phyloP scores from a whole-genome alignment of 2,329 filamentous ascomycete species.

The Thelonectria blattea region DNA sequence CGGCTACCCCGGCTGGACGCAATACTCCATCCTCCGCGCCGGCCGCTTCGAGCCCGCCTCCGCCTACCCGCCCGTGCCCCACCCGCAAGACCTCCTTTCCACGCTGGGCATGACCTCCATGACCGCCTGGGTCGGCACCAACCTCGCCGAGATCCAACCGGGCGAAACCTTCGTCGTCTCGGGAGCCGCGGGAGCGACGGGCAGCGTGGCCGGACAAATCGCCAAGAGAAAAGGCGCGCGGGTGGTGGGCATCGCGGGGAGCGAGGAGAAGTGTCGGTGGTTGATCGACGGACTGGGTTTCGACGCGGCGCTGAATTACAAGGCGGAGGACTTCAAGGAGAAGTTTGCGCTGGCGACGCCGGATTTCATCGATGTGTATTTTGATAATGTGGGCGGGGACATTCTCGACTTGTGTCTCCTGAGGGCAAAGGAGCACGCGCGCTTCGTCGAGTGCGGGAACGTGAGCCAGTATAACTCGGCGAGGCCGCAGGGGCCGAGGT shows the following conservation, averaged over 20 bases:
- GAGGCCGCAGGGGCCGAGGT: conserved; percentile 60
- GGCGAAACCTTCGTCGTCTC: conserved; percentile 80
- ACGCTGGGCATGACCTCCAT: conserved; percentile 71
- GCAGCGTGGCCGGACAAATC: conserved; percentile 78
- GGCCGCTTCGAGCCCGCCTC: conserved; percentile 54
- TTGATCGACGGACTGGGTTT: conserved; percentile 69
- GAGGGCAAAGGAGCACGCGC: conserved; percentile 66
- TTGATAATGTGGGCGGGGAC: conserved; percentile 76
- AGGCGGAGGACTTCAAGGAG: conserved; percentile 64
- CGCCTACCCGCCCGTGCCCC: conserved; percentile 47
- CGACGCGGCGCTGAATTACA: conserved; percentile 73
- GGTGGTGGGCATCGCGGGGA: conserved; percentile 70
- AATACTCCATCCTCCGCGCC: conserved; percentile 65
- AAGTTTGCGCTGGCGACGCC: conserved; percentile 65
- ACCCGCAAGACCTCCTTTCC: conserved; percentile 65
- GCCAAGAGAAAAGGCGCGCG: conserved; percentile 71
- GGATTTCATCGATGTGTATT: conserved; percentile 71
- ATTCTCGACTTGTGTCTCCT: conserved; percentile 71
- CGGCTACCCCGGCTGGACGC: conserved; percentile 66
- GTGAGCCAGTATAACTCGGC: conserved; percentile 73
- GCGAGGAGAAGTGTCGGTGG: conserved; percentile 71
- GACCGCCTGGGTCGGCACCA: conserved; percentile 77
- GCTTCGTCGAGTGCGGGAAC: conserved; percentile 74
- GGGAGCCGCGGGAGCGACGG: conserved; percentile 79
- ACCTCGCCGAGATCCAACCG: conserved; percentile 69